These are phyloP conservation scores for Primulina huaijiensis DNA, from an alignment of 257 asterid species.

Conservation along the genomic window DNA sequence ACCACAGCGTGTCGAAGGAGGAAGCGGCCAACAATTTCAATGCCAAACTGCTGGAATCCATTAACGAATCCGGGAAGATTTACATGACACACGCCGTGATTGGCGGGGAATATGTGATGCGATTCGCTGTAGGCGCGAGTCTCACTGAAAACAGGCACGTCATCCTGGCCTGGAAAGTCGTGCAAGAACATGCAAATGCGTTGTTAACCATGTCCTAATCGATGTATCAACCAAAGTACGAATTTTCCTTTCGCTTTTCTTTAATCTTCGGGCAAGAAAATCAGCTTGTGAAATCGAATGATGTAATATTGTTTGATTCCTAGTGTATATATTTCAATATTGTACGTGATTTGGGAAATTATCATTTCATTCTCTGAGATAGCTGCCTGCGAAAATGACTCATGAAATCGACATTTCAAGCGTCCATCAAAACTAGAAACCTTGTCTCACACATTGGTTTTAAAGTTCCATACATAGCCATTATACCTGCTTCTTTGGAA, in stretches of 20 bases:
- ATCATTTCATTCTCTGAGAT: background rate
- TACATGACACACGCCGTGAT: conserved; percentile 72
- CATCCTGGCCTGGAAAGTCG: conserved; percentile 58
- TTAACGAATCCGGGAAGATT: conserved; percentile 53
- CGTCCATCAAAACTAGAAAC: too few relatives aligned
- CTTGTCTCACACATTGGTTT: too few relatives aligned
- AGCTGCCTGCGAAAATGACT: background rate
- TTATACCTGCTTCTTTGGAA: too few relatives aligned
- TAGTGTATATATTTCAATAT: background rate
- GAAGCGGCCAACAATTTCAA: conserved; percentile 52
- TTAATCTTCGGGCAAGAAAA: background rate
- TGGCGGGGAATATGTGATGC: conserved; percentile 54
- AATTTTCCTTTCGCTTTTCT: background rate
- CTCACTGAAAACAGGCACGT: conserved; percentile 64
- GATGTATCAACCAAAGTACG: background rate
- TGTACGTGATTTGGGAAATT: background rate
- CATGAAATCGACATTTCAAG: background rate
- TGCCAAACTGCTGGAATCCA: conserved; percentile 46
- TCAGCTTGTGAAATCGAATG: background rate
- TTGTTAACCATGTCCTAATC: conserved; percentile 29
- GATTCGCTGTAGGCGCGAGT: conserved; percentile 66
- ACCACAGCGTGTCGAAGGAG: conserved; percentile 23
- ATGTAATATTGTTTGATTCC: background rate
- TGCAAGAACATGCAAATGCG: conserved; percentile 58
- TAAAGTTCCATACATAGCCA: too few relatives aligned